Evolutionary conservation across 306 rosid genomes (phyloP).

Genomic region (Begonia peltatifolia): DNA sequence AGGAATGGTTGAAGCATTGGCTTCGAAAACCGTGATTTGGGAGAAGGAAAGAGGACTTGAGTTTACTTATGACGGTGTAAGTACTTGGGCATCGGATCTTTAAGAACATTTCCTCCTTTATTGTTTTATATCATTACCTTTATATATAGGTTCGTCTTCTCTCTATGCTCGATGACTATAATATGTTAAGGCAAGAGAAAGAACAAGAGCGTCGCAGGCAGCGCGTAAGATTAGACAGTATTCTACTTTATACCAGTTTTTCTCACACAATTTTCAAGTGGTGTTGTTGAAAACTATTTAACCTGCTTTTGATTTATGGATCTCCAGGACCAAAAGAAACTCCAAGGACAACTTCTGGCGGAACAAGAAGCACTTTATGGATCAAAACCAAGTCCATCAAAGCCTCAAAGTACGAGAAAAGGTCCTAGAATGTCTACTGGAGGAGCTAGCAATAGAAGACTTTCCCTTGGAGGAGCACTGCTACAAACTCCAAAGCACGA

Average conservation of each 20-base stretch:
- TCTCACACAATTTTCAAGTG: too few relatives aligned
- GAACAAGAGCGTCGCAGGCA: constrained; percentile 88
- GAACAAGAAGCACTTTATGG: constrained; percentile 92
- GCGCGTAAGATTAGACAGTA: constrained; percentile 42
- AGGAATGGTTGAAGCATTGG: constrained; percentile 76
- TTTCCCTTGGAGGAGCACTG: constrained; percentile 62
- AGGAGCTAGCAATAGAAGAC: constrained; percentile 41
- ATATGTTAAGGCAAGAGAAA: constrained; percentile 55
- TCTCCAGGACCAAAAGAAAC: constrained; percentile 71
- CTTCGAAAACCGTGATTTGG: constrained; percentile 71
- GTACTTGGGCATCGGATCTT: constrained; percentile 14
- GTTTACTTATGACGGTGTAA: constrained; percentile 80
- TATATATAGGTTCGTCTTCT: constrained; percentile 39
- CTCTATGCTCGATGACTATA: constrained; percentile 83
- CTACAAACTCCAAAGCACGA: constrained; percentile 39
- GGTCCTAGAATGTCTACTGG: constrained; percentile 59
- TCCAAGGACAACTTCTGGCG: constrained; percentile 73
- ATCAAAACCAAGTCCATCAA: constrained; percentile 89
- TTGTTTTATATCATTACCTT: not conserved
- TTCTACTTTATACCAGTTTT: too few relatives aligned
- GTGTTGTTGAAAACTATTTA: too few relatives aligned
- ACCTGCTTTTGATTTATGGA: constrained; percentile 9
- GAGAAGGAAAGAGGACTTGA: constrained; percentile 68
- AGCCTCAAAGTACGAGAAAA: constrained; percentile 54
- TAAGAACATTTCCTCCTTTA: not conserved